Evolutionary conservation across 371 early-diverging fungal genomes (phyloP), one percentile per base, ranked within the genome.

Genomic region (Mucor saturninus): DNA sequence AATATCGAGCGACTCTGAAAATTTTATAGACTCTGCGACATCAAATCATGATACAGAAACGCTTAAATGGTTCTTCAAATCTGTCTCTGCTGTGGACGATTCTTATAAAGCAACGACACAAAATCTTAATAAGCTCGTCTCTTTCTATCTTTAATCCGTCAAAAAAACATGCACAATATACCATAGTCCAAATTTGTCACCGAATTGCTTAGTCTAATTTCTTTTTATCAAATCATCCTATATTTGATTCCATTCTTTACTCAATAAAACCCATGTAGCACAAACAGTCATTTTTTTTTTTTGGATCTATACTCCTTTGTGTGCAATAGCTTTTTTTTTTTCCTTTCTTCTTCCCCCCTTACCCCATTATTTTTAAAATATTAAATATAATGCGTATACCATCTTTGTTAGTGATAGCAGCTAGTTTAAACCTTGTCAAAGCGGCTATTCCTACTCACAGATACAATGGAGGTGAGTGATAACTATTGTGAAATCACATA

Each of bases 91-190:
- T 15, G 49, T 50, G 2, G 61, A 66, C 46, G 40, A 66, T 13
- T 61, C 67, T 35, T 61, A 21, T 38, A 61, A 56, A 31, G 48
- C 60, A 7, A 61, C 61, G 8, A 62, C 58, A 3, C 62, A 67
- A 53, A 67, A 62, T 15, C 32, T 67, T 5, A 62, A 67, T 54
- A 67, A 61, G 26, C 58, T 67, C 37, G 62, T 67, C 29, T 67
- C 67, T 8, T 67, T 67, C 46, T 62, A 67, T 57, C 52, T 67
- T 14, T 66, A 61, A 61, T 11, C 9, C 28, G 6, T 7, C 21
- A 54, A 46, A 10, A 10, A 43, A 43, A 14, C 13, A 43, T 21
- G 21, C 21, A 21, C 5, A 21, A 21, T 46, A 46, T 46, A 46
- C 46, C 46, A 46, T 8, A 7, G 8, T 2, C 46, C 15, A 46